Base-by-base conservation (phyloP, 2,329 filamentous ascomycete species). In the Exophiala mesophila region DNA sequence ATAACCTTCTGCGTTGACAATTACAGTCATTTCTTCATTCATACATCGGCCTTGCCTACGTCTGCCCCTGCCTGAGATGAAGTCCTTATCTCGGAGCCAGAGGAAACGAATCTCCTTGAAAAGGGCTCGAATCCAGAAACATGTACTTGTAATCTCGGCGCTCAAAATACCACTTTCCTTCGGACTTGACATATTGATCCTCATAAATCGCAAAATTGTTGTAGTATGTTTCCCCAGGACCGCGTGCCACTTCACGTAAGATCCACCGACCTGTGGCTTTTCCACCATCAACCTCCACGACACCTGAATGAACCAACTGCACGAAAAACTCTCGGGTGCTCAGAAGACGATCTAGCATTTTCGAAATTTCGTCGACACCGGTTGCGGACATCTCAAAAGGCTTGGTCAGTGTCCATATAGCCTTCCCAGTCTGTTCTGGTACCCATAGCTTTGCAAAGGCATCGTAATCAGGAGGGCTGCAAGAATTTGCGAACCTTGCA, bases 161-260 rank as follows among this genome's bases (percentile, higher is more conserved):
- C 3, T 20, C 23, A 31, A 45, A 45, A 21, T 29, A 45, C 43
- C 43, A 45, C 19, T 36, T 36, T 12, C 32, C 43, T 8, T 30
- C 32, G 10, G 35, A 13, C 29, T 45, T 45, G 30, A 8, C 3
- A 32, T 41, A 45, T 17, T 36, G 12, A 17, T 45, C 43, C n/a
- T 45, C 37, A 24, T 45, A 45, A 16, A 45, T 24, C 2, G 43
- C 37, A 19, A 36, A 45, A 19, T 41, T 45, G 19, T 45, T 45
- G 43, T 45, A 45, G 16, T 45, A 45, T n/a, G 43, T 39, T 5
- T 41, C 43, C 15, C 20, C 16, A 5, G 37, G 36, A 8, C 43
- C 43, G 16, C 39, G 41, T 9, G 43, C 43, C 2, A 45, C 37
- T 21, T 45, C 43, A 21, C 29, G 37, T 15, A 41, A 10, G 24